Percentiles rank a stretch among this genome's conserved stretches.
phyloP scores from a whole-genome alignment of 2,329 filamentous ascomycete species.

The Aureobasidium sp. region DNA sequence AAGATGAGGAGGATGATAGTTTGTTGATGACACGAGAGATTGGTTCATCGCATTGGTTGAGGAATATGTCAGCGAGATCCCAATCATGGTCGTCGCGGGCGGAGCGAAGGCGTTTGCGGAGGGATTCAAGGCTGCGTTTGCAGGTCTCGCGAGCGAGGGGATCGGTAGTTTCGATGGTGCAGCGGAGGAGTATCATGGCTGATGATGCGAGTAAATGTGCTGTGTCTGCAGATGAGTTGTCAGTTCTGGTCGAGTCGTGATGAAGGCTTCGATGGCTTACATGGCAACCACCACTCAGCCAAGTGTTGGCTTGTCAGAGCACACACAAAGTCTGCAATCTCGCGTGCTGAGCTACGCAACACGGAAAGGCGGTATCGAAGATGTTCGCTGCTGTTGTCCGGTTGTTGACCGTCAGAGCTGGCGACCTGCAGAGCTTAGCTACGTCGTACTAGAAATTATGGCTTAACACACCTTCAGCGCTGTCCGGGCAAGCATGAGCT shows the following conservation, averaged over 20 bases:
- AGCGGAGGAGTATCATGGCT: conserved; percentile 7
- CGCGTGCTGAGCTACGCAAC: background rate
- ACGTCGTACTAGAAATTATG: background rate
- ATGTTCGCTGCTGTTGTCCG: background rate
- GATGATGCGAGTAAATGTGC: background rate
- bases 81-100: background rate
- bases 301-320: background rate
- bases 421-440: background rate
- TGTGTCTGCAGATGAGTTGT: background rate
- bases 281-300: conserved; percentile 4
- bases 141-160: background rate
- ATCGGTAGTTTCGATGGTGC: conserved; percentile 5
- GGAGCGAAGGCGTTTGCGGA: background rate
- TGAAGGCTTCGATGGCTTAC: background rate
- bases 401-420: background rate
- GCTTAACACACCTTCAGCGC: background rate
- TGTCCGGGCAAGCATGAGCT: conserved; percentile 24
- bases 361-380: background rate
- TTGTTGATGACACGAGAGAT: conserved; percentile 3
- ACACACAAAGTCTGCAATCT: conserved; percentile 10
- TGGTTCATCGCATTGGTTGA: conserved; percentile 10
- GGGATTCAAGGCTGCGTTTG: background rate
- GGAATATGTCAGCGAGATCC: conserved; percentile 9
- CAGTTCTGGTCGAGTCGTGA: background rate
- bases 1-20: background rate